Base-by-base conservation (phyloP, 768 basidiomycete species). In the Lentinula boryana region DNA sequence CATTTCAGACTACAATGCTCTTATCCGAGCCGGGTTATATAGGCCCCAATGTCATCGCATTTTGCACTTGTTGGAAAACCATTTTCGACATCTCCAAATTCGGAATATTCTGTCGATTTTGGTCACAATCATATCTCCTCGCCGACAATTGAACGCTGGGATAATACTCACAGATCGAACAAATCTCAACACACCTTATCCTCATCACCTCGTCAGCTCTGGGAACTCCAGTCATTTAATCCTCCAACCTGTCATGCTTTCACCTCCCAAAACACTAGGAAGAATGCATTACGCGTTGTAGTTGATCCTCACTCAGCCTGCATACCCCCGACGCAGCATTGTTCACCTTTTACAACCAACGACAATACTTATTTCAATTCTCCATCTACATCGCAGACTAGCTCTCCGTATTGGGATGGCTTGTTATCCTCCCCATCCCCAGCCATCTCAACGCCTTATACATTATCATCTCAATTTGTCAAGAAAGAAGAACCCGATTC, bases 401-500 rank as follows among this genome's bases (percentile, higher is more conserved):
- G 33, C n/a, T 43, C 54, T 5, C 12, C 40, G 4, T 31, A 32
- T 13, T 38, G 36, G 54, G 27, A 16, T 56, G 21, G 9, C 8
- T 27, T 13, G 6, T 40, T 21, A 38, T 35, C 54, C 16, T 15
- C 54, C 7, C 38, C 54, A 13, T 56, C 54, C 21, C 18, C 54
- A 2, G 54, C 54, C 18, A 21, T 56, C 23, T 43, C 56, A 5
- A 16, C 44, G 15, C 8, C 54, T 5, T 23, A 41, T 56, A 31
- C 54, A 21, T 56, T 40, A n/a, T 32, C 27, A 44, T 52, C 63
- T 9, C 16, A 36, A 7, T 43, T 53, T 0, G 67, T 69, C 33
- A 70, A 69, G 62, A 58, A 68, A 54, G 73, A 74, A 18, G 73
- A 74, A 18, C 73, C 77, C 32, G 76, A 78, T 10, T 60, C 57